phyloP scores from a whole-genome alignment of 2,329 filamentous ascomycete genomes.

The Fusarium kyushuense region DNA sequence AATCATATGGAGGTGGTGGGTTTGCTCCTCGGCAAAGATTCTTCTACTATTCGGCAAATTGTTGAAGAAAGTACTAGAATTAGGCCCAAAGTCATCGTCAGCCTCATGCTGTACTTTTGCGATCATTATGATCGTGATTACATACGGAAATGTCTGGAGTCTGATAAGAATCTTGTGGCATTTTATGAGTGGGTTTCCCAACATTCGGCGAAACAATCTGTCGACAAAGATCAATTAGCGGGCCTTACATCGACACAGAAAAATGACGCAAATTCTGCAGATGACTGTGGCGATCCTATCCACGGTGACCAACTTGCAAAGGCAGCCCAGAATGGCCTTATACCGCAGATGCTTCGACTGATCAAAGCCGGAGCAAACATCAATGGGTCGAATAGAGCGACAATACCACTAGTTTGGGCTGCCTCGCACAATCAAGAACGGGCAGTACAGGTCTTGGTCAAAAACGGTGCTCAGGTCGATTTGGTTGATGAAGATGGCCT shows the following conservation, averaged over 20 bases:
- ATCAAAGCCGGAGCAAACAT: neutral
- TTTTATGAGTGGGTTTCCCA: too few species aligned
- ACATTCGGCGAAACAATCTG: too few species aligned
- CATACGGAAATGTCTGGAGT: too few species aligned
- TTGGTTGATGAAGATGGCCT: accelerated
- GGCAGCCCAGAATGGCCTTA: too few species aligned
- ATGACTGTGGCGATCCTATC: neutral
- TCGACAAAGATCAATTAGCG: too few species aligned
- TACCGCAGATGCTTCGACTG: neutral
- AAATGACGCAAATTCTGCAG: neutral
- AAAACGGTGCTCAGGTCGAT: neutral
- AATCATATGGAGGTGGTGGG: neutral
- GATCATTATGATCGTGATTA: too few species aligned
- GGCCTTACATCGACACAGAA: too few species aligned
- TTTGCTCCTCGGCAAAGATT: neutral
- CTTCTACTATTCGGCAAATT: too few species aligned
- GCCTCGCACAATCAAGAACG: accelerated
- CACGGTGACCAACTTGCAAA: neutral
- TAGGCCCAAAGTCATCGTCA: too few species aligned
- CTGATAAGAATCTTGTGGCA: too few species aligned
- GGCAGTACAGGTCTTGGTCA: neutral
- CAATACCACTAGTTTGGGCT: neutral
- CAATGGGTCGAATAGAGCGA: accelerated
- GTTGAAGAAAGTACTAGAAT: too few species aligned
- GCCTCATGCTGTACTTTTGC: too few species aligned